Evolutionary conservation across 768 basidiomycete genomes (phyloP).

Genomic region (Kwoniella shandongensis): DNA sequence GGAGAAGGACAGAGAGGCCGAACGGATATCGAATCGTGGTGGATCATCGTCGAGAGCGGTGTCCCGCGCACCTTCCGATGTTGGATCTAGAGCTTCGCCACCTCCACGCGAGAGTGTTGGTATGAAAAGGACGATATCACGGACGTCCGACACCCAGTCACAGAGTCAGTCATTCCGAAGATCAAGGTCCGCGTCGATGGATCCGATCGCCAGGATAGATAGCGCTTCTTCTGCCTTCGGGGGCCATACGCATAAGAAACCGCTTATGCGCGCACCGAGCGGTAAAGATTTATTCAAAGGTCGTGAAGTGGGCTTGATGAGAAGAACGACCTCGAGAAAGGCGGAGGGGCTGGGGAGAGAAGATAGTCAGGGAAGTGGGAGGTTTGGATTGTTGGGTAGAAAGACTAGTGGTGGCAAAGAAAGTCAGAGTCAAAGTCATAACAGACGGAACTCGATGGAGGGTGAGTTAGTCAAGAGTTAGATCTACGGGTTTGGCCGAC

Average conservation of each 20-base stretch:
- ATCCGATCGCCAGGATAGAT: slow-evolving; percentile 6
- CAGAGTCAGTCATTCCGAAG: slow-evolving; percentile 1
- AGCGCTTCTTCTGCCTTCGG: not conserved
- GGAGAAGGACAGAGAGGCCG: not conserved
- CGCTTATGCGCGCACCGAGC: slow-evolving; percentile 7
- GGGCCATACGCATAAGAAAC: not conserved
- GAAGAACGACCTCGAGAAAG: slow-evolving; percentile 35
- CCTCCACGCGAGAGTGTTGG: not conserved
- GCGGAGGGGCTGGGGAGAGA: slow-evolving; percentile 3
- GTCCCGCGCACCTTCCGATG: slow-evolving; percentile 3
- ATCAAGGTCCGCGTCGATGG: slow-evolving; percentile 22
- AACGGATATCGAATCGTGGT: not conserved
- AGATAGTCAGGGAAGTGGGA: slow-evolving; percentile 11
- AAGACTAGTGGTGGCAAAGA: slow-evolving; percentile 36
- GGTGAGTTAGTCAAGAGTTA: slow-evolving; percentile 17
- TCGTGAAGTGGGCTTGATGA: slow-evolving; percentile 44
- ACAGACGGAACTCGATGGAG: slow-evolving; percentile 7
- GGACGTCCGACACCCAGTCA: slow-evolving; percentile 7
- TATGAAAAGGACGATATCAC: slow-evolving; percentile 12
- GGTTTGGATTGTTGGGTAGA: slow-evolving; percentile 33
- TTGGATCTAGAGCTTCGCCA: slow-evolving; percentile 19
- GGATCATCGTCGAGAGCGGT: not conserved
- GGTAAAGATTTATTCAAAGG: slow-evolving; percentile 49
- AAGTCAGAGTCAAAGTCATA: not conserved
- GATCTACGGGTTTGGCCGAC: too few species aligned